A percentile compares a stretch with the other conserved stretches of the same genome.
Evolutionary conservation across 768 basidiomycete species (phyloP).

Genomic region (Collybiopsis confluens): DNA sequence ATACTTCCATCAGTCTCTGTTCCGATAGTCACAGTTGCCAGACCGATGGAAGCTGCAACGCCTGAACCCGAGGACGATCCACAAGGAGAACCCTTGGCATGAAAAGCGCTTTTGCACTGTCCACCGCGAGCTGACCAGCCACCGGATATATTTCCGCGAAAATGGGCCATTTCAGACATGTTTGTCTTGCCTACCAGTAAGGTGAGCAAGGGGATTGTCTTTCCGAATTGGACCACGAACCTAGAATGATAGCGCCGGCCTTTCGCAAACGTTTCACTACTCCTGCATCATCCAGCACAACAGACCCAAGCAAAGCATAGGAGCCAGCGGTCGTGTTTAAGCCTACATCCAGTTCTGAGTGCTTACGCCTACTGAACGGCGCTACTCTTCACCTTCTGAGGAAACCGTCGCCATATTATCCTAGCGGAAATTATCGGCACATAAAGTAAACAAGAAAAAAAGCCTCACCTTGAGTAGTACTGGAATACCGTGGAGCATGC

Average conservation of each 20-base stretch:
- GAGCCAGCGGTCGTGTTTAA: constrained; percentile 46
- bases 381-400: constrained; percentile 30
- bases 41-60: constrained; percentile 34
- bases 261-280: constrained; percentile 39
- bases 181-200: constrained; percentile 44
- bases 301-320: constrained; percentile 34
- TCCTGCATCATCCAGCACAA: constrained; percentile 43
- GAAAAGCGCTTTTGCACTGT: constrained; percentile 36
- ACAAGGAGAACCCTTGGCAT: constrained; percentile 33
- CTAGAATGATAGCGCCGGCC: constrained; percentile 43
- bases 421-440: constrained; percentile 18
- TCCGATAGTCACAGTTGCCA: constrained; percentile 34
- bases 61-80: constrained; percentile 42
- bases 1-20: constrained; percentile 50
- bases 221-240: constrained; percentile 13
- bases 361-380: neutral
- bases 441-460: neutral
- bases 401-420: constrained; percentile 46
- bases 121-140: constrained; percentile 59
- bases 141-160: constrained; percentile 38
- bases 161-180: constrained; percentile 51
- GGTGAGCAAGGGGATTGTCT: neutral
- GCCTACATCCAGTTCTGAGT: constrained; percentile 19
- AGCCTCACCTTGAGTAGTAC: constrained; percentile 41
- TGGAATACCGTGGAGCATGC: constrained; percentile 51